Evolutionary conservation across 148 eudicot genomes (phyloP), one percentile per base, ranked within the genome.

Genomic region (Bassia scoparia): DNA sequence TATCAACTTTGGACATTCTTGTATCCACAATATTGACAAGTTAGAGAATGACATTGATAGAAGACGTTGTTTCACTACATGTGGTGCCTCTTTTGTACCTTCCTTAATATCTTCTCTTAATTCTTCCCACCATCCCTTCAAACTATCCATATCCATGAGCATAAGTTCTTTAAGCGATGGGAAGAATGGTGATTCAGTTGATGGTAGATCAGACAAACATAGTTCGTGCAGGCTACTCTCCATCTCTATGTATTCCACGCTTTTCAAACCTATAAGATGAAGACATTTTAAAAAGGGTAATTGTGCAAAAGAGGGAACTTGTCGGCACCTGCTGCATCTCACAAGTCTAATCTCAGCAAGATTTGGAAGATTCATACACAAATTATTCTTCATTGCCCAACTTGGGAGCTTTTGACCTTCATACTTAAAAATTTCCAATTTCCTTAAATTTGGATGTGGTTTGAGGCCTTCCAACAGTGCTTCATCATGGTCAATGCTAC

Each of bases 51-150:
- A 80, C 67, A 18, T 61, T 43, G 31, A 16, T 54, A 7, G 21
- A 17, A 41, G 12, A 10, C 34, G 54, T 7, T 68, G 58, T 20
- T 33, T 16, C n/a, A n/a, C n/a, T n/a, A n/a, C n/a, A 34, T 58
- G 7, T 37, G 41, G 14, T 43, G 30, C 21, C 18, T 11, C 26
- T 23, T 60, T 30, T 52, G 53, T n/a, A 9, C 3, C 41, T 34
- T 48, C 46, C n/a, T 55, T 27, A 29, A n/a, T 49, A 17, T 2
- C 21, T 44, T 2, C 70, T 31, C 35, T 49, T 15, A 0, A 24
- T 3, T 37, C 41, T 38, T 18, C 63, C 82, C 84, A 75, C 84
- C 84, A 71, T 29, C 84, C 82, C 55, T 67, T 82, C 30, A 82
- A 37, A 43, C 46, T 75, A 20, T 0, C 3, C 74, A 82, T 43